phyloP scores from a whole-genome alignment of 2,329 filamentous ascomycete species.

The Alternaria sp. region DNA sequence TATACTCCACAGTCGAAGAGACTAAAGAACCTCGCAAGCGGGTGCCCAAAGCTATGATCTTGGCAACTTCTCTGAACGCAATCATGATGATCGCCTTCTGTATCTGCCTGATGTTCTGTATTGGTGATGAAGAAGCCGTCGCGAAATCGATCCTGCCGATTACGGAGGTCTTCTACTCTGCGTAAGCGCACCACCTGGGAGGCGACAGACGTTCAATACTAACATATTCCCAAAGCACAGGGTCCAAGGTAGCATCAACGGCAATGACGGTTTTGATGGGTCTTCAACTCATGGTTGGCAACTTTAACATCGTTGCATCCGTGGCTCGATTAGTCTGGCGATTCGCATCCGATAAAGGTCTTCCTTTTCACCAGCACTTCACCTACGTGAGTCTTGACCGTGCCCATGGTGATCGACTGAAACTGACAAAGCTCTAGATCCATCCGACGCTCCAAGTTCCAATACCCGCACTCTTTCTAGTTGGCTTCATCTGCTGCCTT shows the following conservation, averaged over 20 bases:
- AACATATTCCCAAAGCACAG: slow-evolving; percentile 26
- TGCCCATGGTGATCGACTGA: neutral
- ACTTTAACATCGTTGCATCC: slow-evolving; percentile 39
- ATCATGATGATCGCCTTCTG: slow-evolving; percentile 50
- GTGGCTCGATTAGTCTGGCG: slow-evolving; percentile 33
- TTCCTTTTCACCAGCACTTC: slow-evolving; percentile 26
- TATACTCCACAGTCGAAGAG: slow-evolving; percentile 19
- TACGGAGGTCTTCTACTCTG: slow-evolving; percentile 47
- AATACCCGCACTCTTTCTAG: slow-evolving; percentile 28
- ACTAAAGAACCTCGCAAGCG: slow-evolving; percentile 22
- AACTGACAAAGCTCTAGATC: slow-evolving; percentile 18
- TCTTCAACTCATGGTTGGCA: slow-evolving; percentile 18
- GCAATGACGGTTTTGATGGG: slow-evolving; percentile 24
- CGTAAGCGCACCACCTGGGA: slow-evolving; percentile 2
- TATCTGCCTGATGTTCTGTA: slow-evolving; percentile 51
- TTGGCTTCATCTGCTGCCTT: slow-evolving; percentile 37
- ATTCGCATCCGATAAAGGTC: slow-evolving; percentile 33
- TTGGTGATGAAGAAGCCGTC: slow-evolving; percentile 45
- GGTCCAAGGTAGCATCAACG: slow-evolving; percentile 34
- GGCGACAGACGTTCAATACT: neutral
- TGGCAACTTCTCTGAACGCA: slow-evolving; percentile 50
- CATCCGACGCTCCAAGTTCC: slow-evolving; percentile 23
- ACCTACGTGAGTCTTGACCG: slow-evolving; percentile 13
- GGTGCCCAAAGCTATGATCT: slow-evolving; percentile 46
- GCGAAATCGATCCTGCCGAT: slow-evolving; percentile 13